Base-by-base conservation (phyloP, 305 asterid genomes). In the Rubia tinctorum region DNA sequence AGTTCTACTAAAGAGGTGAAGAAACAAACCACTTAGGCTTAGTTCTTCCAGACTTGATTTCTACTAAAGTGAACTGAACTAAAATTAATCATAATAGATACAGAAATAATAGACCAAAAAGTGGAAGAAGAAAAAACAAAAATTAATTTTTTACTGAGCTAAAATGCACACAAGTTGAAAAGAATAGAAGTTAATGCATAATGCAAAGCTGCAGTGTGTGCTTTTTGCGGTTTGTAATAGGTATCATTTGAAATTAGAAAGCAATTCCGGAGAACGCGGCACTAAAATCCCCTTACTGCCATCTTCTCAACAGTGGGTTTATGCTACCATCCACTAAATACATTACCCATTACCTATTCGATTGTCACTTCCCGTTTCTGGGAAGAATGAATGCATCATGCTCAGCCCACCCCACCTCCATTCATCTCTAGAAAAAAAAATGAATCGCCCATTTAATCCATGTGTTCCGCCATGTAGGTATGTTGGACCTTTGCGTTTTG, bases 261-360 rank as follows among this genome's bases (percentile, higher is more conserved):
- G 63, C 51, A 59, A 12, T 2, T 4, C 78, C 78, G 62, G 18
- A 56, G 73, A 74, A 67, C 56, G 65, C 63, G 73, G 62, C 78
- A 75, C 73, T 58, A 43, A 56, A 60, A 10, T 7, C 27, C 12
- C 42, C 25, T 39, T 6, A 71, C 45, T 64, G 64, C 71, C 30
- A 59, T 9, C 63, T 58, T 45, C 45, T 30, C 40, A 61, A 63
- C 49, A 65, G 69, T 65, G 69, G 15, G 27, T 65, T 20, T 8
- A 39, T 25, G 4, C 15, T 9, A 69, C 47, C 27, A 30, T 39
- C 74, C 74, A 71, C 74, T 61, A 58, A 58, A 20, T 20, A n/a
- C 49, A 71, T 39, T 13, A 39, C 66, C 65, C 58, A 15, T 14
- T 22, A 13, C 51, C 45, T 5, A 55, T 53, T 30, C 30, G 64